phyloP scores from a whole-genome alignment of 2,329 filamentous ascomycete species.

The Zelopaecilomyces penicillatus region DNA sequence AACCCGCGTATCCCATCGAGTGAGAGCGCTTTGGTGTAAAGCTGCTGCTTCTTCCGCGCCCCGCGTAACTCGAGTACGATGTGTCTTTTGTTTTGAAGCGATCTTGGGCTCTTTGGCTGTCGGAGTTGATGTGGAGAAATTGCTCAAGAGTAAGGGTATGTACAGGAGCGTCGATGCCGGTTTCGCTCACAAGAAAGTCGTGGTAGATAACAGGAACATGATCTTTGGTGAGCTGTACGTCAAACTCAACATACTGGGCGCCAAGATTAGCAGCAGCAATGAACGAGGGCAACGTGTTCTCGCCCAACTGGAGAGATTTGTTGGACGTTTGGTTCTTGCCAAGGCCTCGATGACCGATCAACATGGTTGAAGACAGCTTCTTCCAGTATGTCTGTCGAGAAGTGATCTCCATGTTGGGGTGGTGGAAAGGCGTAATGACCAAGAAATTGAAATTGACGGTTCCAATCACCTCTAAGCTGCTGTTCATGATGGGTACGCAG shows the following conservation, averaged over 20 bases:
- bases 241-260: conserved; percentile 66
- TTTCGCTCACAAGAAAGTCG: conserved; percentile 95
- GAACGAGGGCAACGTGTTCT: conserved; percentile 94
- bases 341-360: conserved; percentile 63
- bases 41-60: conserved; percentile 28
- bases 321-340: conserved; percentile 84
- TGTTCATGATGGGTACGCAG: conserved; percentile 81
- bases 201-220: conserved; percentile 98
- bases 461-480: conserved; percentile 82
- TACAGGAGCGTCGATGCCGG: conserved; percentile 91
- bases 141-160: conserved; percentile 92
- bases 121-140: conserved; percentile 77
- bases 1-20: conserved; percentile 45
- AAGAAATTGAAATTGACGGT: conserved; percentile 95
- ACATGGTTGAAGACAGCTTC: conserved; percentile 80
- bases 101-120: conserved; percentile 26
- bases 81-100: conserved; percentile 9
- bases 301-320: conserved; percentile 84
- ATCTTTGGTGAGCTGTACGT: conserved; percentile 98
- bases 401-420: conserved; percentile 88
- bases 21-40: conserved; percentile 41
- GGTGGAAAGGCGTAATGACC: conserved; percentile 86
- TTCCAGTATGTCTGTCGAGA: conserved; percentile 95
- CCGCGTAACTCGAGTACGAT: not conserved
- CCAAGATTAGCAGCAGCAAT: conserved; percentile 92